Base-by-base conservation (phyloP, 1,284 basidiomycete species). In the Farysia itapuensis region DNA sequence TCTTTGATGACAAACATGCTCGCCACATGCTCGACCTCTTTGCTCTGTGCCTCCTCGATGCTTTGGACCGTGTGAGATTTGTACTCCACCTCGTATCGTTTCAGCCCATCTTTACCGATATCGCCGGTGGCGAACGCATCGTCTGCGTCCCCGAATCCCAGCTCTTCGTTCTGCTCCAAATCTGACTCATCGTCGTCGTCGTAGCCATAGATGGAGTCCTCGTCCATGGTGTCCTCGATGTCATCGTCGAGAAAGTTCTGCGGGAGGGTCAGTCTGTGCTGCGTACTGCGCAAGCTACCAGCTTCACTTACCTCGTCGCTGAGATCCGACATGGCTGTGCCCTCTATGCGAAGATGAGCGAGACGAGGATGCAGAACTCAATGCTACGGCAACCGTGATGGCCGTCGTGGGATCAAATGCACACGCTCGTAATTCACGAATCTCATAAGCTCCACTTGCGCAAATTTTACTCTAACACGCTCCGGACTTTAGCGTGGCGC, bases 1-100 rank as follows among this genome's bases (percentile, higher is more conserved):
- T 66, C 53, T 45, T 70, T 70, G 50, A 70, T 60, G 47, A 63
- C 40, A 34, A 76, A 75, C 65, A 74, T 74, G 45, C 56, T 59
- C 6, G 73, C 63, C 19, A 75, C 57, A 24, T 74, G 70, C 13
- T 71, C 72, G 18, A 72, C 57, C 35, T 76, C 72, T 30, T 69
- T 65, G 16, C 58, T 42, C 53, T 74, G 72, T 25, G 59, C 51
- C 9, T 58, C 53, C 20, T 64, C 60, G 33, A 74, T 66, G 7
- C 51, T 61, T 7, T 30, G 48, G 16, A 69, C 36, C 32, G 49
- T 44, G 21, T 68, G 64, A 18, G 49, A 57, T 33, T 59, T 70
- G 57, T 57, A 75, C 11, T 75, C 72, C 43, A 75, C 69, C 30
- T 73, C 35, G 34, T 67, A 74, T 25, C 43, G 48, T 53, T 71